Evolutionary conservation across 129 eudicot genomes (phyloP), one percentile per base, ranked within the genome.

Genomic region (Artemisia annua): DNA sequence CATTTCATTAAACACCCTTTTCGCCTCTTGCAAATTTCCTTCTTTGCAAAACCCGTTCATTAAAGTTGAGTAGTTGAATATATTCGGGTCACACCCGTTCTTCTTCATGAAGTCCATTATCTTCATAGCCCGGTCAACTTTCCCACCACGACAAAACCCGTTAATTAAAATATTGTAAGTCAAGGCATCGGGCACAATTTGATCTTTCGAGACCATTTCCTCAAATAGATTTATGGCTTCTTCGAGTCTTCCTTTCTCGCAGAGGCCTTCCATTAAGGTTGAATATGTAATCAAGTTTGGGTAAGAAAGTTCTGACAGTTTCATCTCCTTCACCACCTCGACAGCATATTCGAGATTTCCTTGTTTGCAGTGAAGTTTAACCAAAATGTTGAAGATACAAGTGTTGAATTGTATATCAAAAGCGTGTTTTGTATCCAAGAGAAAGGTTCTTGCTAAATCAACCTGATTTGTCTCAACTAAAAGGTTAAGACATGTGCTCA

Each of bases 401-500:
- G 98, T 89, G 63, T 93, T 93, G 12, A 92, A 92, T 70, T 66
- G 67, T 65, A 93, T 74, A 50, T 76, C 63, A 7, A 80, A 84
- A 55, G 83, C 71, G 60, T 72, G 85, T 78, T 80, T 85, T 0
- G 85, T 19, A 62, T 75, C 72, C 79, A 87, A 59, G 48, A 93
- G 90, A 56, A 93, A 87, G 39, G 3, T 69, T 78, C 89, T 79
- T 4, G 98, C 98, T 79, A 93, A 75, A 66, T 81, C 90, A 61
- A 82, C 81, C 65, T 84, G 84, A 69, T 87, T 57, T 0, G 86
- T 83, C 11, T 93, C 98, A 67, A 93, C 87, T 49, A 93, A 85
- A 72, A 93, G 90, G 76, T 93, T 93, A 19, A 93, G 88, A 77
- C 98, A 93, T 1, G 97, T 87, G 72, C 97, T 89, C 17, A 93